These are phyloP conservation scores for Xenoacremonium recifei DNA, from an alignment of 2,329 filamentous ascomycete genomes.

Conservation along the genomic window DNA sequence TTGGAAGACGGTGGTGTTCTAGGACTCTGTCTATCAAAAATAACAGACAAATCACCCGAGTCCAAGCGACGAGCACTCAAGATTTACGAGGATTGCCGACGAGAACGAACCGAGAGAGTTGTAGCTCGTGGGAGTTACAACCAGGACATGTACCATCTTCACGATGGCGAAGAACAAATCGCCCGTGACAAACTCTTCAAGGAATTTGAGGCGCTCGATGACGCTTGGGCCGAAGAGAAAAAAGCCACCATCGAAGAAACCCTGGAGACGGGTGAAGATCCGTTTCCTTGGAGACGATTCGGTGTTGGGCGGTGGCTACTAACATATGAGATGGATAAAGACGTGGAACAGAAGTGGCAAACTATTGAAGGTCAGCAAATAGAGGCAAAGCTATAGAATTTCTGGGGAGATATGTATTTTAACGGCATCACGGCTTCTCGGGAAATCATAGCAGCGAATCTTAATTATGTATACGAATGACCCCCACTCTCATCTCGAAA, in stretches of 20 bases:
- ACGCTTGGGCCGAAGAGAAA: constrained; percentile 25
- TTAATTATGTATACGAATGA: no score
- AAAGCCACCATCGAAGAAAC: constrained; percentile 19
- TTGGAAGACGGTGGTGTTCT: constrained; percentile 60
- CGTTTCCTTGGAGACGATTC: constrained; percentile 39
- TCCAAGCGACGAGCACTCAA: constrained; percentile 34
- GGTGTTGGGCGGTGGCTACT: constrained; percentile 39
- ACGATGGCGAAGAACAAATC: constrained; percentile 55
- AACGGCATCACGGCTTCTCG: no score
- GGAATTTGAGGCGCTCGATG: constrained; percentile 29
- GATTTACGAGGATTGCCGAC: constrained; percentile 57
- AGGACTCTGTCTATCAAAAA: constrained; percentile 50
- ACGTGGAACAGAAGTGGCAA: constrained; percentile 37
- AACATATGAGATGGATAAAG: constrained; percentile 38
- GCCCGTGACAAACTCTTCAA: constrained; percentile 45
- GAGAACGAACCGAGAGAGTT: constrained; percentile 57
- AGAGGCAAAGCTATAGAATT: no score
- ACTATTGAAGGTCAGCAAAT: no score
- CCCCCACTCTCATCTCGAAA: no score
- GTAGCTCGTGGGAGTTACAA: constrained; percentile 60
- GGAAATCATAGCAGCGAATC: no score
- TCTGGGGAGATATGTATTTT: no score
- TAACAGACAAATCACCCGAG: constrained; percentile 37
- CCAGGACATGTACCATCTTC: constrained; percentile 60
- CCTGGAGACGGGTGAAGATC: constrained; percentile 37